Conservation (phyloP, 1,139 yeast species). For the Suhomyces wounanorum region DNA sequence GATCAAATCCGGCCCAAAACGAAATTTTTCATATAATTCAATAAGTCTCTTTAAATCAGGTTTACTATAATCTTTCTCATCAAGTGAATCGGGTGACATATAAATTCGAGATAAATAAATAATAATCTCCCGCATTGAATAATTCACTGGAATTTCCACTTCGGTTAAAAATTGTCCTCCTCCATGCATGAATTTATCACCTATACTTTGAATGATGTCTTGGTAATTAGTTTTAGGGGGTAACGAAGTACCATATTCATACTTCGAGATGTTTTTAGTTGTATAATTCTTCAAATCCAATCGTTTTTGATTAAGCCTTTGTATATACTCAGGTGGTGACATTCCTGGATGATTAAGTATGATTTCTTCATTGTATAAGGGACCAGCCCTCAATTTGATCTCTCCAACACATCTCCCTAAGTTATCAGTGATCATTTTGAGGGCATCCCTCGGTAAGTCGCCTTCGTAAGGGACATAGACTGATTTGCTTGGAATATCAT, state of each 20-base stretch:
- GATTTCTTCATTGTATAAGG: conserved; percentile 38
- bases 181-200: conserved; percentile 45
- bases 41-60: conserved; percentile 40
- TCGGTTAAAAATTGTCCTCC: conserved; percentile 29
- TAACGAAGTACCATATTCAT: conserved; percentile 25
- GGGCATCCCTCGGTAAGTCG: conserved; percentile 60
- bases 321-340: conserved; percentile 47
- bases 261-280: conserved; percentile 1
- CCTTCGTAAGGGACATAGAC: conserved; percentile 66
- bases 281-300: not conserved
- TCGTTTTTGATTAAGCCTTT: conserved; percentile 25
- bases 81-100: conserved; percentile 13
- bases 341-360: conserved; percentile 66
- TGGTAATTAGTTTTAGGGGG: conserved; percentile 65
- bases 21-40: conserved; percentile 63
- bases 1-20: conserved; percentile 68
- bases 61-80: conserved; percentile 9
- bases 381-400: conserved; percentile 53
- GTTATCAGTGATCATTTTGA: conserved; percentile 39
- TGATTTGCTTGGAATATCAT: conserved; percentile 70
- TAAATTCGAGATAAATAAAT: conserved; percentile 23
- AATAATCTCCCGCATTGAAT: conserved; percentile 53
- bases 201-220: conserved; percentile 60
- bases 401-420: conserved; percentile 45
- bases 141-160: conserved; percentile 39